phyloP scores from a whole-genome alignment of 129 eudicot species.

The Ambrosia artemisiifolia region DNA sequence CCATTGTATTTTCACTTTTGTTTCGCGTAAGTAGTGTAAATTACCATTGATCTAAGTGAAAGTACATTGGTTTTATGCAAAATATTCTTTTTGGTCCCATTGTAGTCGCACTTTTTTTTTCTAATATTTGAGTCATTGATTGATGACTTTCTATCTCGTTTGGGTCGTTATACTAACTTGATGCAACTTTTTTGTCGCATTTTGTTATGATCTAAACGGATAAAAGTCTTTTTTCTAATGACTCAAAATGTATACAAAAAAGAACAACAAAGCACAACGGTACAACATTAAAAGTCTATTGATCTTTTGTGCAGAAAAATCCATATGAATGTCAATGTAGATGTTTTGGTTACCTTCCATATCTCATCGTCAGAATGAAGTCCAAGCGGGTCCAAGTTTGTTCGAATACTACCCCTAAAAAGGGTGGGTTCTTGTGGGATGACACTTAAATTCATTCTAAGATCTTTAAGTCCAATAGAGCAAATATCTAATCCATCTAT shows the following conservation, averaged over 20 bases:
- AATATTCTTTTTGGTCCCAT: background rate
- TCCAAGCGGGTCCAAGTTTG: slow-evolving; percentile 75
- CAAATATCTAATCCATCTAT: slow-evolving; percentile 69
- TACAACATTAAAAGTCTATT: background rate
- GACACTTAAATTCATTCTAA: slow-evolving; percentile 71
- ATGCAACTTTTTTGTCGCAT: background rate
- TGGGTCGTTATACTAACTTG: background rate
- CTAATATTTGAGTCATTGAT: background rate
- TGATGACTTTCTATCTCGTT: background rate
- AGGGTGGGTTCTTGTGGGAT: slow-evolving; percentile 96
- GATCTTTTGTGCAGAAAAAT: background rate
- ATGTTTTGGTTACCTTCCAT: slow-evolving; percentile 54
- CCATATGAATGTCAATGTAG: background rate
- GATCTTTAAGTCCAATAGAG: slow-evolving; percentile 69
- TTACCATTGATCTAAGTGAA: too few relatives aligned
- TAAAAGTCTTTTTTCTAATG: background rate
- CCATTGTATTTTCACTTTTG: background rate
- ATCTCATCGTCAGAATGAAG: slow-evolving; percentile 68
- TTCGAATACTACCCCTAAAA: slow-evolving; percentile 61
- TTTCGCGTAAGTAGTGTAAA: too few relatives aligned
- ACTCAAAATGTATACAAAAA: background rate
- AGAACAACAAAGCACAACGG: background rate
- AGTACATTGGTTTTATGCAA: background rate
- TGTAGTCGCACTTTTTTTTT: background rate
- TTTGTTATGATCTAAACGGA: background rate